Percentiles rank a stretch among this genome's conserved stretches.
Conservation (phyloP, 2,329 filamentous ascomycete genomes). For the Rutstroemia sp. region DNA sequence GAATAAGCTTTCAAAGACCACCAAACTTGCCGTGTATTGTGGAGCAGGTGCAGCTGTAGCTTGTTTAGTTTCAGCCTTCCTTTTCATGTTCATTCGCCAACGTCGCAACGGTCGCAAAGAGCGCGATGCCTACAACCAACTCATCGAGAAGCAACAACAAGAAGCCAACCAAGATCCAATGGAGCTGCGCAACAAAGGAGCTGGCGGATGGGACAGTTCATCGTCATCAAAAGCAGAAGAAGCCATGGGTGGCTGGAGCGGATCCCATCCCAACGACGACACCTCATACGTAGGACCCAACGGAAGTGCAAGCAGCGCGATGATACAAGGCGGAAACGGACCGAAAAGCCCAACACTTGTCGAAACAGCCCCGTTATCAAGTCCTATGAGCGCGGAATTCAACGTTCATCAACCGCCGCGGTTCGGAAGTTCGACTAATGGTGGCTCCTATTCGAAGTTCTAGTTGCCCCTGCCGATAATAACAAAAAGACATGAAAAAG, state of each 20-base stretch:
- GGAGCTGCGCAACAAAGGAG: conserved; percentile 25
- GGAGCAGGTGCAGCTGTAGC: conserved; percentile 39
- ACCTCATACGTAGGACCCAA: not conserved
- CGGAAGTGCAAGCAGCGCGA: not conserved
- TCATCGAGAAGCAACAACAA: conserved; percentile 26
- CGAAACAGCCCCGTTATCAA: no score
- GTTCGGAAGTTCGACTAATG: no score
- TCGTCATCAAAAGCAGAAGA: conserved; percentile 21
- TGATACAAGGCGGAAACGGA: not conserved
- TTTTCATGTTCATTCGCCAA: conserved; percentile 50
- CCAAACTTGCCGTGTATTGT: conserved; percentile 48
- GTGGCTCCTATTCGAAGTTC: no score
- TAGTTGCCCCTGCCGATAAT: no score
- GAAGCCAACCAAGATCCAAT: conserved; percentile 24
- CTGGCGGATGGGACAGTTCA: conserved; percentile 22
- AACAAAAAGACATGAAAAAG: no score
- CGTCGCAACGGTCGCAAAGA: conserved; percentile 45
- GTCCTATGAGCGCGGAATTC: no score
- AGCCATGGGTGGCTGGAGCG: conserved; percentile 24
- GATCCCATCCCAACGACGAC: conserved; percentile 5
- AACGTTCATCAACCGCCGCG: no score
- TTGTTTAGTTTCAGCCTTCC: conserved; percentile 34
- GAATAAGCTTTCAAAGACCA: conserved; percentile 39
- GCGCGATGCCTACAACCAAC: conserved; percentile 33
- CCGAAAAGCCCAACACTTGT: no score